Evolutionary conservation across 2,329 filamentous ascomycete species (phyloP).

Genomic region (Tothia fuscella): DNA sequence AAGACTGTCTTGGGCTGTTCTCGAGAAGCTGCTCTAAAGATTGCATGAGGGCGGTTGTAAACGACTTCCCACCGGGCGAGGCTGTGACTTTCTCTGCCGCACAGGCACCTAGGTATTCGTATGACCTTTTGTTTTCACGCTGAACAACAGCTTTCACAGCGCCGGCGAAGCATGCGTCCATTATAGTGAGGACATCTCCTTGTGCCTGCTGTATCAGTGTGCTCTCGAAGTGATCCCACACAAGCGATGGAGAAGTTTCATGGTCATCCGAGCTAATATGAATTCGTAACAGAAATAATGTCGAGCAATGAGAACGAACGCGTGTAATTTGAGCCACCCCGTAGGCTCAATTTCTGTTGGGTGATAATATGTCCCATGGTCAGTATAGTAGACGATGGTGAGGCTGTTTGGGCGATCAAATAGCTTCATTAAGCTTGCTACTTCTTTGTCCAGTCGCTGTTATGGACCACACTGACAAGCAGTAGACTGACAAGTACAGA

Average conservation of each 20-base stretch:
- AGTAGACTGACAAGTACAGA: slow-evolving; percentile 1
- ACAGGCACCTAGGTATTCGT: slow-evolving; percentile 9
- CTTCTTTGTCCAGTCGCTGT: not conserved
- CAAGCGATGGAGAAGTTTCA: not conserved
- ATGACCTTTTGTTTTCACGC: not conserved
- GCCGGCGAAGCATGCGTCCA: slow-evolving; percentile 10
- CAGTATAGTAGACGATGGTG: slow-evolving; percentile 9
- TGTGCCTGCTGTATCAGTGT: not conserved
- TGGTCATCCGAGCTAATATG: not conserved
- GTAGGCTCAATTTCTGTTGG: not conserved
- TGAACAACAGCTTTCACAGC: not conserved
- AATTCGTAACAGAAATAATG: not conserved
- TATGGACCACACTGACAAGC: not conserved
- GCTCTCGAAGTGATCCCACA: slow-evolving; percentile 4
- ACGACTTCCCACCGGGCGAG: slow-evolving; percentile 5
- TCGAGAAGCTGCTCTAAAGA: not conserved
- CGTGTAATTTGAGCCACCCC: slow-evolving; percentile 1
- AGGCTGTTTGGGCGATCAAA: slow-evolving; percentile 3
- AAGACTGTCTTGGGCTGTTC: not conserved
- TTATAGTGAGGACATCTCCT: slow-evolving; percentile 8
- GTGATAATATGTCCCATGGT: slow-evolving; percentile 2
- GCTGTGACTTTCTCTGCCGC: not conserved
- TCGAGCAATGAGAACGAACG: not conserved
- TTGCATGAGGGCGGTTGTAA: slow-evolving; percentile 3
- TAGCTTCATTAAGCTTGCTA: slow-evolving; percentile 2